A percentile compares a stretch with the other conserved stretches of the same genome.
Evolutionary conservation across 495 filamentous ascomycete genomes (phyloP).

Genomic region (Penicillium pancosmium): DNA sequence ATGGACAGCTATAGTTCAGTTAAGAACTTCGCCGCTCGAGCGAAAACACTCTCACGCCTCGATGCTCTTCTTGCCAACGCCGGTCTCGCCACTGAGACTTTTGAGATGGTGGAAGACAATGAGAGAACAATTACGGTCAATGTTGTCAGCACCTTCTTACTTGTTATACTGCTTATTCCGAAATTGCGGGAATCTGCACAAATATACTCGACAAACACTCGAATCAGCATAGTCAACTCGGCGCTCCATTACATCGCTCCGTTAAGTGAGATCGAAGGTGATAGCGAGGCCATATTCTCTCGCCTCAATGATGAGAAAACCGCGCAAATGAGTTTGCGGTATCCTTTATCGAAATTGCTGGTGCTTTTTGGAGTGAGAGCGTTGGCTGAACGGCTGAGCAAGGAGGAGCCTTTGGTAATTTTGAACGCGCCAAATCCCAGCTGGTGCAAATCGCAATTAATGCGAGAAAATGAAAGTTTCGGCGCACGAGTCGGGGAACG

Average conservation of each 20-base stretch:
- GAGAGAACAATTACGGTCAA: conserved; percentile 48
- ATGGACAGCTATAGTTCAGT: conserved; percentile 37
- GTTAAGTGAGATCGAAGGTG: conserved; percentile 23
- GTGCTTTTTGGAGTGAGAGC: conserved; percentile 32
- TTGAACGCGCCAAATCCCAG: conserved; percentile 26
- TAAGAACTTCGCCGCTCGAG: conserved; percentile 32
- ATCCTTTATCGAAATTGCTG: conserved; percentile 35
- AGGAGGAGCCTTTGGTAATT: conserved; percentile 9
- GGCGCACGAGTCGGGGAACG: conserved; percentile 20
- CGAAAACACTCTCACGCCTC: conserved; percentile 27
- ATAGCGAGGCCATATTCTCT: conserved; percentile 23
- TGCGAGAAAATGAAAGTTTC: conserved; percentile 6
- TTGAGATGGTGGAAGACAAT: conserved; percentile 30
- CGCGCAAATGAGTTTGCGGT: conserved; percentile 30
- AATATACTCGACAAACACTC: conserved; percentile 25
- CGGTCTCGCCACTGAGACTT: conserved; percentile 25
- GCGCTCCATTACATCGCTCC: conserved; percentile 26
- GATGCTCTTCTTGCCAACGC: conserved; percentile 42
- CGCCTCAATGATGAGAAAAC: conserved; percentile 27
- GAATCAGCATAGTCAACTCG: conserved; percentile 28
- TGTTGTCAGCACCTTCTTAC: conserved; percentile 44
- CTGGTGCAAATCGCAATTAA: conserved; percentile 22
- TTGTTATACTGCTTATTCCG: conserved; percentile 20
- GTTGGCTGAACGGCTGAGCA: conserved; percentile 23
- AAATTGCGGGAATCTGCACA: conserved; percentile 31